Percentiles rank a stretch among this genome's conserved stretches.
These are phyloP conservation scores for Tolypocladium amazonense DNA, from an alignment of 2,329 filamentous ascomycete genomes.

Conservation along the genomic window DNA sequence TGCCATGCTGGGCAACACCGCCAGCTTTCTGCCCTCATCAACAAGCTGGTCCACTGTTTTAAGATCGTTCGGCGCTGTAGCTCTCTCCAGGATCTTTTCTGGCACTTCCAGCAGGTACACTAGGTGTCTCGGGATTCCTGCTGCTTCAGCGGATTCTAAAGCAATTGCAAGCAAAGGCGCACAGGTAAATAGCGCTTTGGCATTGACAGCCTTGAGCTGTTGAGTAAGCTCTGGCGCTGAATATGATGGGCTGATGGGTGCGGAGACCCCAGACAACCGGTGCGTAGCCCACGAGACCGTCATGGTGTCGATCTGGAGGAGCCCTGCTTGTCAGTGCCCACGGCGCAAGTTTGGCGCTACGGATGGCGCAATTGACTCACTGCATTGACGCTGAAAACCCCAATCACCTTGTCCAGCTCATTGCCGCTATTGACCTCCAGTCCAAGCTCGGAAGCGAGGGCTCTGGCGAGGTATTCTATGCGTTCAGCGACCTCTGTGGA, in stretches of 20 bases:
- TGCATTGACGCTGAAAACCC: conserved; percentile 63
- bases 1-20: conserved; percentile 36
- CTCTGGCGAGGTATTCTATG: conserved; percentile 48
- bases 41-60: conserved; percentile 56
- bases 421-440: conserved; percentile 59
- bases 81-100: conserved; percentile 34
- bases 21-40: conserved; percentile 33
- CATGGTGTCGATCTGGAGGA: conserved; percentile 47
- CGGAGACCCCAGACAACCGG: conserved; percentile 54
- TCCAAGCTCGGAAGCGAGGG: conserved; percentile 52
- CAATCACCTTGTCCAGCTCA: conserved; percentile 69
- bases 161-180: conserved; percentile 50
- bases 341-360: not conserved
- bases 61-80: conserved; percentile 58
- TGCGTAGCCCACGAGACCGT: conserved; percentile 45
- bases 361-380: conserved; percentile 8
- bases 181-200: conserved; percentile 61
- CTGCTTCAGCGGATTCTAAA: conserved; percentile 49
- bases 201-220: conserved; percentile 53
- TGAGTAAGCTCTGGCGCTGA: conserved; percentile 54
- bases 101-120: conserved; percentile 58
- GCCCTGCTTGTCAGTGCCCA: conserved; percentile 42
- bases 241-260: conserved; percentile 62
- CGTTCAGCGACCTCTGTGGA: conserved; percentile 50
- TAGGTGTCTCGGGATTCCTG: conserved; percentile 47